Percentiles rank a stretch among this genome's conserved stretches.
Evolutionary conservation across 2,329 filamentous ascomycete genomes (phyloP).

Genomic region (Penicillium sp.): DNA sequence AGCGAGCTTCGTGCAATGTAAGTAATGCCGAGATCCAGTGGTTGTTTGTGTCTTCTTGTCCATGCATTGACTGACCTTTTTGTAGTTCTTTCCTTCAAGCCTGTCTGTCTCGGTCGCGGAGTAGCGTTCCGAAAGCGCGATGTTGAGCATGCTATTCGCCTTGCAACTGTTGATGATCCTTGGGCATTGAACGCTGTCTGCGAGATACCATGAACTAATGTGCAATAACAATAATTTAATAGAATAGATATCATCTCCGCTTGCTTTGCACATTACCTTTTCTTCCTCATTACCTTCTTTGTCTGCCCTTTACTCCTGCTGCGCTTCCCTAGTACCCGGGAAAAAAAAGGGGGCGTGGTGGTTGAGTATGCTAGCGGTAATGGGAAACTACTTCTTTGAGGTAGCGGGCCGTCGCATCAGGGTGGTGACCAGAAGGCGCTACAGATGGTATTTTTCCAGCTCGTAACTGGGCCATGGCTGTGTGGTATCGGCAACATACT

Average conservation of each 20-base stretch:
- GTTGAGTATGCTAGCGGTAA: background rate
- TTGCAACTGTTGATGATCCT: conserved; percentile 21
- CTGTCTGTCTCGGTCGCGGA: conserved; percentile 30
- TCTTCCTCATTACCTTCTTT: no score
- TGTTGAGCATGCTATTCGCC: conserved; percentile 28
- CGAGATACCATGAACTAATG: background rate
- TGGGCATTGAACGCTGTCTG: conserved; percentile 14
- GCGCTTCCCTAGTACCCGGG: no score
- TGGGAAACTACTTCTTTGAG: background rate
- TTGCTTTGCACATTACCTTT: background rate
- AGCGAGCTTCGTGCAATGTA: conserved; percentile 24
- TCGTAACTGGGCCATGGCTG: background rate
- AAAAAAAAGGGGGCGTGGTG: no score
- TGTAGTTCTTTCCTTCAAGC: conserved; percentile 21
- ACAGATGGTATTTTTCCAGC: background rate
- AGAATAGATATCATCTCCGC: background rate
- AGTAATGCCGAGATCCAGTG: conserved; percentile 8
- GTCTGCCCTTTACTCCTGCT: no score
- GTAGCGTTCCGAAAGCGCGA: conserved; percentile 27
- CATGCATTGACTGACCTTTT: conserved; percentile 13
- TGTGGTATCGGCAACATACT: background rate
- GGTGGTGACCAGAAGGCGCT: background rate
- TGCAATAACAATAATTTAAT: background rate
- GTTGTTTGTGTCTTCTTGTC: background rate
- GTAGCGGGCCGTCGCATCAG: background rate